phyloP scores from a whole-genome alignment of 2,329 filamentous ascomycete genomes.

The Diaporthe sp. region DNA sequence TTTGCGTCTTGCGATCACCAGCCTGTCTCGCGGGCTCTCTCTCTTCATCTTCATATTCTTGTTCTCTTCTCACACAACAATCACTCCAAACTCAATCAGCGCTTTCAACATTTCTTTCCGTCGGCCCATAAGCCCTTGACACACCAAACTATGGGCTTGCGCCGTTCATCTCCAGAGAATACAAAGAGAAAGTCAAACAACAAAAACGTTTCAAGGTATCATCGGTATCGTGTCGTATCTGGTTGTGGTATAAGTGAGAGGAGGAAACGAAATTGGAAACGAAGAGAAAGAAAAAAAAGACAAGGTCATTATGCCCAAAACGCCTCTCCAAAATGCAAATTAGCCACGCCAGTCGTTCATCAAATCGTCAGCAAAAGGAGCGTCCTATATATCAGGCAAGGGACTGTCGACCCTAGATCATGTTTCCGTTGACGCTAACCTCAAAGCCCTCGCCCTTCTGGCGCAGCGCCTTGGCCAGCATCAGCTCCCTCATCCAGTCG shows the following conservation, averaged over 20 bases:
- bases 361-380: slow-evolving; percentile 22
- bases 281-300: slow-evolving; percentile 31
- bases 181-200: neutral
- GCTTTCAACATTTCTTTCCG: neutral
- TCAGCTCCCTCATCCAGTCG: slow-evolving; percentile 96
- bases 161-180: slow-evolving; percentile 30
- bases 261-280: neutral
- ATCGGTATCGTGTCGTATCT: slow-evolving; percentile 40
- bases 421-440: slow-evolving; percentile 84
- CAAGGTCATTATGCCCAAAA: slow-evolving; percentile 32
- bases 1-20: slow-evolving; percentile 38
- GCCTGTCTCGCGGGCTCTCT: slow-evolving; percentile 18
- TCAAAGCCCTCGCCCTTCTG: slow-evolving; percentile 88
- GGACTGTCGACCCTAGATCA: slow-evolving; percentile 65
- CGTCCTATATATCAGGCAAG: slow-evolving; percentile 10
- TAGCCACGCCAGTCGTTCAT: slow-evolving; percentile 4
- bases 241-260: slow-evolving; percentile 35
- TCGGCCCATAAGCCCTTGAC: slow-evolving; percentile 25
- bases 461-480: slow-evolving; percentile 89
- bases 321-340: slow-evolving; percentile 36
- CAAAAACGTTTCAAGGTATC: slow-evolving; percentile 37
- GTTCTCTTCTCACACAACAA: neutral
- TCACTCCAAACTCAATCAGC: neutral
- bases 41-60: neutral
- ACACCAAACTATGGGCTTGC: slow-evolving; percentile 29